A percentile compares a stretch with the other conserved stretches of the same genome.
Conservation (phyloP, 2,329 filamentous ascomycete genomes). For the Verticillium longisporum region DNA sequence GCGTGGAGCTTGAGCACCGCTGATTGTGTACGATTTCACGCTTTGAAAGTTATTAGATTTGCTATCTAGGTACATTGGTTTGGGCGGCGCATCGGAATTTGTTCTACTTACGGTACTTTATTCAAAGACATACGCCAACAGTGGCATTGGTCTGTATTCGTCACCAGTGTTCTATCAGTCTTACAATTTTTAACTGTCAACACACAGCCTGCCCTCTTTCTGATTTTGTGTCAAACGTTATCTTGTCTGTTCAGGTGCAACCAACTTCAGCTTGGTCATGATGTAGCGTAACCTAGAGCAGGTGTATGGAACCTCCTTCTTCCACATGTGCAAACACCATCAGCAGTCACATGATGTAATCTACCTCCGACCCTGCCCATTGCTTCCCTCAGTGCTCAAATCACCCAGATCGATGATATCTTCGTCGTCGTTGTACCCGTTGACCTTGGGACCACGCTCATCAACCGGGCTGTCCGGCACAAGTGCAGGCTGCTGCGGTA, state of each 20-base stretch:
- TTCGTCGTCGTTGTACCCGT: conserved; percentile 17
- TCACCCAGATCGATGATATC: conserved; percentile 27
- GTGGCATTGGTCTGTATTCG: too few species aligned
- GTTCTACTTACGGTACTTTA: neutral
- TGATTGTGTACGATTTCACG: conserved; percentile 11
- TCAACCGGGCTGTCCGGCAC: neutral
- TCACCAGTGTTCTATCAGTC: too few species aligned
- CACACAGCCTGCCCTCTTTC: too few species aligned
- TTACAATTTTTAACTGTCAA: too few species aligned
- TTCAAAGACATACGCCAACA: too few species aligned
- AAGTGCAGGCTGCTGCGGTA: conserved; percentile 16
- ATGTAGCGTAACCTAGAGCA: too few species aligned
- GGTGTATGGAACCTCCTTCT: neutral
- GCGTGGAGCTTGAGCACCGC: conserved; percentile 35
- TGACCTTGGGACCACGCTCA: neutral
- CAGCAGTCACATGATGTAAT: neutral
- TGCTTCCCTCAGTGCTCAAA: neutral
- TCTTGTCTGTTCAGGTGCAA: too few species aligned
- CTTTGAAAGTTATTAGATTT: neutral
- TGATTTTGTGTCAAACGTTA: too few species aligned
- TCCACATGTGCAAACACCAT: neutral
- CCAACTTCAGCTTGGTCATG: too few species aligned
- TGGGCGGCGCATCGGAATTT: conserved; percentile 4
- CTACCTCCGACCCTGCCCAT: neutral
- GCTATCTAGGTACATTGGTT: neutral